Base-by-base conservation (phyloP, 1,284 basidiomycete genomes). In the Coniophora puteana region DNA sequence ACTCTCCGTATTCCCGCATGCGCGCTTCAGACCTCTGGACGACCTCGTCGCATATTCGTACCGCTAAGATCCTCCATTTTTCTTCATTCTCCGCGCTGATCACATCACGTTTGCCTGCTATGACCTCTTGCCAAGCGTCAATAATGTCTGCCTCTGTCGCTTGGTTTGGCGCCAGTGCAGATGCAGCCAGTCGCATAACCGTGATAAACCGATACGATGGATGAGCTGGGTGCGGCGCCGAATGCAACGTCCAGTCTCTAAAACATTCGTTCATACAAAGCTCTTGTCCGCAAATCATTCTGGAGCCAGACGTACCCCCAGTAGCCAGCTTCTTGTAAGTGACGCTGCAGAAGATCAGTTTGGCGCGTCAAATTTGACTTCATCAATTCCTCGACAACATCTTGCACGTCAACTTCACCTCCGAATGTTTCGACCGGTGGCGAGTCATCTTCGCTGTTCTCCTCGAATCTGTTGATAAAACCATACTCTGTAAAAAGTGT, bases 401-500 rank as follows among this genome's bases (percentile, higher is more conserved):
- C 69, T 46, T 80, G 72, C 2, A 93, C 65, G 44, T 85, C 78
- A 8, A 86, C 69, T 54, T 91, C 83, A 13, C 68, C 66, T 23
- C 61, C 50, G 35, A 59, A 60, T 16, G 57, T 58, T 24, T 63
- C 60, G n/a, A 65, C 51, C 26, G 38, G 38, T 16, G 53, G 41
- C 26, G 52, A 60, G 13, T 57, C 51, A 24, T 55, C 41, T 0
- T 52, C 51, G 27, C 63, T 49, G 11, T 44, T 20, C n/a, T n/a
- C n/a, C n/a, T n/a, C n/a, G n/a, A n/a, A n/a, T n/a, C n/a, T n/a
- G 50, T 74, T 71, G 20, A 86, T 74, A 55, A 94, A 94, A 0
- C 90, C 91, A 60, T 94, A 94, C 57, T 94, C 91, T 22, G 80
- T 71, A 57, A 92, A 88, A 14, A 94, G 59, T 6, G 71, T 80